These are phyloP conservation scores for Barbarea vulgaris DNA, from an alignment of 345 rosid species.

Conservation along the genomic window DNA sequence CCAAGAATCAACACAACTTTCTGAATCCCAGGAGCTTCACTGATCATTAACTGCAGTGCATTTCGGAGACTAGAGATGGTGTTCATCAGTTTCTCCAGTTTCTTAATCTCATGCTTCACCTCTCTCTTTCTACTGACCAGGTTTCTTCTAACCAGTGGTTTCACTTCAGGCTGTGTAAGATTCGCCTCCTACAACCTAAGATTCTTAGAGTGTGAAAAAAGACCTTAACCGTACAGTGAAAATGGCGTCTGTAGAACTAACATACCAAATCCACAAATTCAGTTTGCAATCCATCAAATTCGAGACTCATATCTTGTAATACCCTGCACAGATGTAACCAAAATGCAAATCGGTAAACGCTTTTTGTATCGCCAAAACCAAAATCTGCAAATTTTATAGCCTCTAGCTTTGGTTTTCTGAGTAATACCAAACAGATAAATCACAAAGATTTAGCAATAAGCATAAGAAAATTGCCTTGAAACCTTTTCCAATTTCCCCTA, in stretches of 20 bases:
- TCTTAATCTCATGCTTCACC: constrained; percentile 62
- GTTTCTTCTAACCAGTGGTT: constrained; percentile 55
- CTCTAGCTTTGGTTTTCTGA: not conserved
- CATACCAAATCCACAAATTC: constrained; percentile 74
- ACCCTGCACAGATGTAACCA: constrained; percentile 47
- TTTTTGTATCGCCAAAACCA: not conserved
- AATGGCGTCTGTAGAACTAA: constrained; percentile 26
- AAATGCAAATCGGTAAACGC: constrained; percentile 13
- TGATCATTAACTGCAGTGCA: constrained; percentile 54
- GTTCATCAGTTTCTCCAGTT: constrained; percentile 69
- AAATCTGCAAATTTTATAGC: not conserved
- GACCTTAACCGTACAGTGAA: not conserved
- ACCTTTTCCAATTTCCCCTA: constrained; percentile 1
- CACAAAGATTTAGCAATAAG: not conserved
- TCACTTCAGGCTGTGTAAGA: constrained; percentile 48
- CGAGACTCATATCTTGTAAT: constrained; percentile 72
- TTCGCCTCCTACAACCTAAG: constrained; percentile 54
- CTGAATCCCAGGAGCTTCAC: constrained; percentile 49
- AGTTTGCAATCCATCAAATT: constrained; percentile 52
- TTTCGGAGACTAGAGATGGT: constrained; percentile 52
- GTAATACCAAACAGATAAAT: not conserved
- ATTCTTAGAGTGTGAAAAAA: constrained; percentile 36
- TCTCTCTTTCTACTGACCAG: constrained; percentile 63
- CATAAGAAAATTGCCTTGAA: not conserved
- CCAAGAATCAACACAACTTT: constrained; percentile 68